Evolutionary conservation across 78 protist species (phyloP), one percentile per base, ranked within the genome.

Genomic region (Dictyostelium purpureum): DNA sequence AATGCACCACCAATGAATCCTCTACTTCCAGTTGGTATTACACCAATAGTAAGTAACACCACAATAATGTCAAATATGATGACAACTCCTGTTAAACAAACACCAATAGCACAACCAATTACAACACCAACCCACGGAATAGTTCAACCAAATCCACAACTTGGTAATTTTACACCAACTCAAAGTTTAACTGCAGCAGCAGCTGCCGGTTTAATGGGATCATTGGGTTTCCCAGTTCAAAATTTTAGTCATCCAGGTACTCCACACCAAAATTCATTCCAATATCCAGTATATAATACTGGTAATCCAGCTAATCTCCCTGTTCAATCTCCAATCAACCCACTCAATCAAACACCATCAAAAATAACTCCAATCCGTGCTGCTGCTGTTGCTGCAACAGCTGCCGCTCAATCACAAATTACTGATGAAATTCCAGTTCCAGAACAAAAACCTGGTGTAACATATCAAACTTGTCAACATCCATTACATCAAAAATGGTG

Each of bases 401-500:
- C 21, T 21, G 76, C 51, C 18, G 49, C 16, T n/a, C 76, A 69
- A 9, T 24, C n/a, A 69, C 33, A 33, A 42, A 24, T 19, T 5
- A 42, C 76, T 21, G 45, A 18, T 18, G 76, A 69, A 18, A 37
- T 42, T 4, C 56, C 56, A 18, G 52, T 16, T 16, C 4, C 33
- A 40, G 76, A 69, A 31, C 19, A 35, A 35, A 42, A 69, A 69
- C 76, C 76, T 21, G 76, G 76, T 38, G 45, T 69, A 21, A 69
- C 21, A 6, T 69, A 69, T 40, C 76, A 69, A 69, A 51, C 52
- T 40, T 88, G 93, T 12, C 52, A 57, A 67, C 87, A 88, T 40
- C 65, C 82, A 9, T 21, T 7, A 24, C 93, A 88, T 52, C 26
- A n/a, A 26, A 37, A 63, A 26, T 88, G 93, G 93, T 88, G 93